A percentile compares a stretch with the other conserved stretches of the same genome.
Evolutionary conservation across 371 early-diverging fungal species (phyloP).

Genomic region (Dinochytrium kinnereticum): DNA sequence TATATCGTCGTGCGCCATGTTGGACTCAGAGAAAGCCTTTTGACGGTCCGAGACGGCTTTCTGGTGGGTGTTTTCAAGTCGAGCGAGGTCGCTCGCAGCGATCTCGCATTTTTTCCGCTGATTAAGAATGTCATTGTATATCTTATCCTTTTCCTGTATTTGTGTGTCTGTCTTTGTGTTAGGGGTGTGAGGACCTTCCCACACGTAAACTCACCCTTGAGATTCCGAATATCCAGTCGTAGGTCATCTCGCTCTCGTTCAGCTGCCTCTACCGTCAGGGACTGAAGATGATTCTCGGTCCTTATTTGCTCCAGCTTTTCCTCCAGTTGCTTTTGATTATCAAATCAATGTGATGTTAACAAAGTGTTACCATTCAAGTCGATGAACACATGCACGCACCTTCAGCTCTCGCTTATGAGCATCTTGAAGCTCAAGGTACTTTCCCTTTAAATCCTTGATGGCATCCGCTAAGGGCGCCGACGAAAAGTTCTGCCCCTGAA

Average conservation of each 20-base stretch:
- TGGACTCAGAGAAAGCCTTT: conserved; percentile 18
- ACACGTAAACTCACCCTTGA: conserved; percentile 27
- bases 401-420: conserved; percentile 46
- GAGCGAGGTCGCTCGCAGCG: conserved; percentile 37
- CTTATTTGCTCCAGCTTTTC: conserved; percentile 36
- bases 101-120: conserved; percentile 44
- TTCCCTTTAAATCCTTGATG: conserved; percentile 43
- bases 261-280: conserved; percentile 28
- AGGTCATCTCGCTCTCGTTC: conserved; percentile 40
- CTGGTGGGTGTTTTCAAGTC: conserved; percentile 42
- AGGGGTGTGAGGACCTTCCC: no score
- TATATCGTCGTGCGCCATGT: conserved; percentile 38
- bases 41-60: conserved; percentile 42
- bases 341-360: no score
- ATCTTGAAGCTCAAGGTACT: conserved; percentile 54
- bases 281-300: conserved; percentile 31
- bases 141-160: conserved; percentile 44
- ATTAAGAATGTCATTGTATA: conserved; percentile 46
- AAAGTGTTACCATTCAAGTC: no score
- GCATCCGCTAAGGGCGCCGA: conserved; percentile 43
- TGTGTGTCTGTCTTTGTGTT: conserved; percentile 28
- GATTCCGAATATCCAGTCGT: conserved; percentile 19
- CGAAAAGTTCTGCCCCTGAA: no score
- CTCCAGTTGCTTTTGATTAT: conserved; percentile 36
- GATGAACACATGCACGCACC: no score